Conservation (phyloP, 73 alveolate species). For the Tetrahymena borealis region DNA sequence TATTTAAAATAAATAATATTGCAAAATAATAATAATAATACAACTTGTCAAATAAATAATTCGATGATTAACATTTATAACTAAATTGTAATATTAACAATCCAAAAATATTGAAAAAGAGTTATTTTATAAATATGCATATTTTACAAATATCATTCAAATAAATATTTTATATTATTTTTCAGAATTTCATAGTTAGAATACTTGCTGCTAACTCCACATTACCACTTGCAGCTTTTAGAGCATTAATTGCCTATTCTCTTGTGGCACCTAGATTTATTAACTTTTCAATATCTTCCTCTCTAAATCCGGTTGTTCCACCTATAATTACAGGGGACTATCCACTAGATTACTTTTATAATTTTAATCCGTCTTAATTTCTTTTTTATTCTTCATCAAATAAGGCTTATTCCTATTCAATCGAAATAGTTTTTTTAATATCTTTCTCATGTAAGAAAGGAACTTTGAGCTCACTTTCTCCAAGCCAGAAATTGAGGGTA, state of each 20-base stretch:
- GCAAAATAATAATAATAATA: too few species aligned
- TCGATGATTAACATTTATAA: too few species aligned
- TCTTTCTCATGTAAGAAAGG: conserved; percentile 84
- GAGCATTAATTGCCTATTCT: conserved; percentile 44
- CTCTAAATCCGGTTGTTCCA: conserved; percentile 32
- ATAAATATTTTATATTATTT: too few species aligned
- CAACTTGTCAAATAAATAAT: too few species aligned
- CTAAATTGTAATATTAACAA: too few species aligned
- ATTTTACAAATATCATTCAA: too few species aligned
- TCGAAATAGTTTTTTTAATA: conserved; percentile 42
- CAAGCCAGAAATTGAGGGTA: conserved; percentile 70
- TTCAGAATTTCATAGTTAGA: not conserved
- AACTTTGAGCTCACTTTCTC: conserved; percentile 57
- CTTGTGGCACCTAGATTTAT: conserved; percentile 45
- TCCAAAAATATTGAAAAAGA: too few species aligned
- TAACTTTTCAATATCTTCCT: conserved; percentile 33
- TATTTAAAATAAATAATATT: too few species aligned
- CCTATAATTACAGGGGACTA: not conserved
- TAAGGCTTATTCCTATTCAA: conserved; percentile 57
- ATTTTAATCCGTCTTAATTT: not conserved
- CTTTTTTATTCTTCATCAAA: conserved; percentile 23
- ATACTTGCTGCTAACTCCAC: conserved; percentile 38
- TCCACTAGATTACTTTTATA: not conserved
- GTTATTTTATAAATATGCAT: too few species aligned
- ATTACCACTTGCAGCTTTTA: conserved; percentile 39